phyloP scores from a whole-genome alignment of 192 early-diverging fungal species.

The Coemansia furcata region DNA sequence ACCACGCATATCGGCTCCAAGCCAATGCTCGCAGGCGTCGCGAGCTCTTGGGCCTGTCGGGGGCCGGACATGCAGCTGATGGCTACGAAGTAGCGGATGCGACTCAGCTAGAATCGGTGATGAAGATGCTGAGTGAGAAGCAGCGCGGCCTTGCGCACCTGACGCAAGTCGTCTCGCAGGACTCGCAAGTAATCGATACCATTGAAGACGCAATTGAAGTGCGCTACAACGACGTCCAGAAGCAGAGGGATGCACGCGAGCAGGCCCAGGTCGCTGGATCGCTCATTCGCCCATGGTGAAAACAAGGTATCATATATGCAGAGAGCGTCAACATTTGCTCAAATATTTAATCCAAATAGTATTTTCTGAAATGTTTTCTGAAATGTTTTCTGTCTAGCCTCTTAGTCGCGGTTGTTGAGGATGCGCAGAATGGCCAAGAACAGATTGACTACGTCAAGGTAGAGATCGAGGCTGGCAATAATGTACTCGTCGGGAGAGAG shows the following conservation, averaged over 20 bases:
- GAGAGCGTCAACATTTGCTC: neutral
- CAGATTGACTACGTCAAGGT: slow-evolving; percentile 76
- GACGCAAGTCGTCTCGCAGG: slow-evolving; percentile 64
- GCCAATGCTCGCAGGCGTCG: slow-evolving; percentile 48
- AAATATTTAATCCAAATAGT: neutral
- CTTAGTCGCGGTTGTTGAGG: slow-evolving; percentile 50
- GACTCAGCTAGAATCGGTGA: slow-evolving; percentile 49
- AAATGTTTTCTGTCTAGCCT: no score
- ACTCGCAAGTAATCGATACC: slow-evolving; percentile 52
- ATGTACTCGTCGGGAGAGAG: slow-evolving; percentile 75
- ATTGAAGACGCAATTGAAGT: slow-evolving; percentile 43
- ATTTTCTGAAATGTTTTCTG: neutral
- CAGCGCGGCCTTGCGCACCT: slow-evolving; percentile 68
- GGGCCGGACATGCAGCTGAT: slow-evolving; percentile 15
- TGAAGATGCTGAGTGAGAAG: slow-evolving; percentile 57
- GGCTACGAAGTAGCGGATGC: slow-evolving; percentile 62
- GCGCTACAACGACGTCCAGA: slow-evolving; percentile 34
- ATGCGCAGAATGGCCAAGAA: slow-evolving; percentile 71
- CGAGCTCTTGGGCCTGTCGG: slow-evolving; percentile 31
- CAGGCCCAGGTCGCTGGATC: slow-evolving; percentile 33
- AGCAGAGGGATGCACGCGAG: slow-evolving; percentile 42
- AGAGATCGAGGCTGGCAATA: slow-evolving; percentile 61
- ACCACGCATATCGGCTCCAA: slow-evolving; percentile 71
- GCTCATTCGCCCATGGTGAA: slow-evolving; percentile 36
- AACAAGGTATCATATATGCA: neutral